A percentile compares a stretch with the other conserved stretches of the same genome.
These are phyloP conservation scores for Hymenoscyphus scutula DNA, from an alignment of 2,329 filamentous ascomycete genomes.

Conservation along the genomic window DNA sequence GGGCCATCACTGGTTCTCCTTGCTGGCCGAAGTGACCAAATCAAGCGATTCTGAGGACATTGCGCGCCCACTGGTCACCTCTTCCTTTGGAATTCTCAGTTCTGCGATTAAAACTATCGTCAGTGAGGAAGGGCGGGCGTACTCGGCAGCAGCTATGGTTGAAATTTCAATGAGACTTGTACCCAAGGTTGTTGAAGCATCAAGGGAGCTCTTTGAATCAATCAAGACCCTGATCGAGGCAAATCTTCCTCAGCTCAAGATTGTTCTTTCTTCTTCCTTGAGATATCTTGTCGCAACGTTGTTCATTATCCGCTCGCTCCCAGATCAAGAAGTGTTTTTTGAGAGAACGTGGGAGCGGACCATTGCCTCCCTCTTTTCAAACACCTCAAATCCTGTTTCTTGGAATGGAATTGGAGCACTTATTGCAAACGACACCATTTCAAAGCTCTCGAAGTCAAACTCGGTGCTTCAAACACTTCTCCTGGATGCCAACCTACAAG, in stretches of 20 bases:
- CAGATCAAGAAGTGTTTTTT: constrained; percentile 35
- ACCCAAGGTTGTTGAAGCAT: constrained; percentile 40
- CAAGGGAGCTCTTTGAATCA: constrained; percentile 44
- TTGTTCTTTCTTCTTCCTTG: constrained; percentile 69
- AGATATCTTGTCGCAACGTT: constrained; percentile 65
- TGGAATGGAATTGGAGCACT: constrained; percentile 44
- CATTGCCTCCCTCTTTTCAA: constrained; percentile 42
- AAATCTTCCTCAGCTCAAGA: constrained; percentile 50
- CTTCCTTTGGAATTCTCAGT: constrained; percentile 27
- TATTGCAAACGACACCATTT: constrained; percentile 44
- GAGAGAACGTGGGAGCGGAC: constrained; percentile 37
- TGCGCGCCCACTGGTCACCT: constrained; percentile 17
- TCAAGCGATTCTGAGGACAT: constrained; percentile 28
- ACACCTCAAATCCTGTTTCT: constrained; percentile 31
- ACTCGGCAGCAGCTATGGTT: constrained; percentile 60
- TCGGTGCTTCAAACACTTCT: constrained; percentile 49
- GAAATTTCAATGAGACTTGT: constrained; percentile 49
- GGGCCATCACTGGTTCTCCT: constrained; percentile 64
- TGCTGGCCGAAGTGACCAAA: constrained; percentile 36
- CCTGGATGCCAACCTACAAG: constrained; percentile 41
- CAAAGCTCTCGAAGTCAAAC: constrained; percentile 41
- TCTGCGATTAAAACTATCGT: constrained; percentile 48
- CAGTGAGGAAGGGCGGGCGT: constrained; percentile 61
- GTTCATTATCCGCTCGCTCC: constrained; percentile 50
- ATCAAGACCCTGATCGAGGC: constrained; percentile 52